Evolutionary conservation across 2,329 filamentous ascomycete species (phyloP), one percentile per base, ranked within the genome.

Genomic region (Talaromyces atroroseus): DNA sequence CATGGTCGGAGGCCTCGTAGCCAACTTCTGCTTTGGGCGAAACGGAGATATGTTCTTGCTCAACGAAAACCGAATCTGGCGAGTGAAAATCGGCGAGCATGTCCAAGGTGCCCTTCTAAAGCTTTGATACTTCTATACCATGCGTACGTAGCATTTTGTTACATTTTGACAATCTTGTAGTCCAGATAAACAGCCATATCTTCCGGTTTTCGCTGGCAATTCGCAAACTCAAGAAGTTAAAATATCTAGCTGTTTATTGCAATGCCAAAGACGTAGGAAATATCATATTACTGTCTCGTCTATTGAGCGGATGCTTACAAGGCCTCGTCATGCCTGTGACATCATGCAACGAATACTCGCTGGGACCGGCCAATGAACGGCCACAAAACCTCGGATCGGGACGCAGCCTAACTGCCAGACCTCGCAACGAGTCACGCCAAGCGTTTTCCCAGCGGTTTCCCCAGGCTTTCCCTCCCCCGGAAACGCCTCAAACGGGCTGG

Each of bases 21-120:
- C 78, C 3, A 81, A 80, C 62, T 81, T 81, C 62, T 74, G 76
- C 54, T 80, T 81, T 60, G 77, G 70, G 62, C 58, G 72, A 68
- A 26, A 71, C 42, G 65, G 65, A 5, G 60, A 61, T 34, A 60
- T 69, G 46, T 68, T 79, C 38, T 65, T 80, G 10, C 74, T 80
- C 52, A 75, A 78, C 4, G 77, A 78, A 59, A 71, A 76, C 60
- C 73, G 65, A 49, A 62, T 81, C 14, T 81, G 42, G 52, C 14
- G 44, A 6, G 52, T 24, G 29, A 40, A 18, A 18, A 6, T 54
- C 16, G 51, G 26, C 16, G 12, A 32, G 3, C 50, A 52, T 21
- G 42, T 46, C 5, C 36, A 38, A 32, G 50, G 50, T 7, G 40
- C 51, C 8, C 29, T 53, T n/a, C 21, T 53, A 18, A 34, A 26